Base-by-base conservation (phyloP, 2,329 filamentous ascomycete genomes). In the Cucurbitaria berberidis region DNA sequence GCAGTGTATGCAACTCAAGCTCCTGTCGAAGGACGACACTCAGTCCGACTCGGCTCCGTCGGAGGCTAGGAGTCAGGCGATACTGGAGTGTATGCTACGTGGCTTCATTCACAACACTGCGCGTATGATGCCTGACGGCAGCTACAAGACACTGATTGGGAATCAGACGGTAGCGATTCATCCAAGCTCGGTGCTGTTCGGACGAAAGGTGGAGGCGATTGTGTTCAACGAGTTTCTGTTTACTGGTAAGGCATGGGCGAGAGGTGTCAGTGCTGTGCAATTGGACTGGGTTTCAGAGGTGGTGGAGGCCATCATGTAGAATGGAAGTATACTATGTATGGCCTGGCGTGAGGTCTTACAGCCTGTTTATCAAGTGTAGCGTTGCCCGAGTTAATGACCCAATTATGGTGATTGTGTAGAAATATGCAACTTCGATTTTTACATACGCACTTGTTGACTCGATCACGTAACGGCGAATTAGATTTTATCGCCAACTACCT, bases 171-270 rank as follows among this genome's bases (percentile, higher is more conserved):
- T 88, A 1, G 80, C 84, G 0, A 86, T 88, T 34, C 86, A 88
- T 65, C 85, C 85, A 0, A 82, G 81, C 7, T 86, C 83, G 54
- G 83, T 85, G 13, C 69, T 87, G 6, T 85, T 84, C 63, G 83
- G 84, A 16, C 59, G 69, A 18, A 81, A 81, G 64, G 77, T 85
- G 1, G 84, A 86, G 70, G 85, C 83, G 2, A 85, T 88, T 47
- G 77, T 88, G 68, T 88, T 86, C 63, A 85, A 83, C 53, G 85
- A 88, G 68, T 87, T 85, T 69, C 84, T 88, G 2, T 88, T 84
- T 64, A 88, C 86, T 18, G 86, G 82, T 38, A 83, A 83, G 60
- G 83, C 83, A 48, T 88, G 86, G 75, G 86, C 84, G 13, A 77
- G 84, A 43, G 81, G 83, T 3, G 85, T 87, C 7, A 86, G 84